Evolutionary conservation across 2,329 filamentous ascomycete genomes (phyloP), one percentile per base, ranked within the genome.

Genomic region (Arthrobotrys sinensis): DNA sequence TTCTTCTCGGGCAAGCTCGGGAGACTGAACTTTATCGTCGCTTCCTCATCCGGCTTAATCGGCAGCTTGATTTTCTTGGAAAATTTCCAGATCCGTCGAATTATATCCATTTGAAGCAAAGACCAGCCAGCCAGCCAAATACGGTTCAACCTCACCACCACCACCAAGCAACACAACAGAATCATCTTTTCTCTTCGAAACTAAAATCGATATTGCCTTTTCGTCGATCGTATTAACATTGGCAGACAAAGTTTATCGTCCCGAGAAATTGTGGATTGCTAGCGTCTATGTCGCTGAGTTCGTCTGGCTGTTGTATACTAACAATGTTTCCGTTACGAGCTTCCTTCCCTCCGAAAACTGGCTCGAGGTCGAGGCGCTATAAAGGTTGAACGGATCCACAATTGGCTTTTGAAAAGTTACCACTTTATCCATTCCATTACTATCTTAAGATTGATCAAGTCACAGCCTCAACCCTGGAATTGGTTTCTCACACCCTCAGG

Each of bases 11-110:
- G 16, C 12, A 11, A 12, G 4, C n/a, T 53, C 19, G 32, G 34
- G 12, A 21, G n/a, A 64, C 38, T 46, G 43, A 68, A 63, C 63
- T 45, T 46, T 52, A 66, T 16, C 12, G 14, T 7, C 34, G 52
- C 32, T 68, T 67, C 70, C 70, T n/a, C 19, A 67, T 75, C 70
- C 63, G 70, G 70, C 43, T n/a, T 45, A 52, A 67, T 48, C n/a
- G 12, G 19, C 53, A 40, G 8, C 7, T 10, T 36, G 52, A 53
- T 40, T n/a, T 12, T 24, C 64, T 19, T 8, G 21, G 2, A 24
- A 21, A 34, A 55, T 40, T 76, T 24, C 71, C 64, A 32, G 10
- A 69, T 76, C 55, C 64, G 64, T 69, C 46, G 45, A 48, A 67
- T 46, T 14, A 11, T n/a, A 21, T 1, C 36, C 64, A 38, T 57